Evolutionary conservation across 257 asterid genomes (phyloP).

Genomic region (Solanum clarkiae): DNA sequence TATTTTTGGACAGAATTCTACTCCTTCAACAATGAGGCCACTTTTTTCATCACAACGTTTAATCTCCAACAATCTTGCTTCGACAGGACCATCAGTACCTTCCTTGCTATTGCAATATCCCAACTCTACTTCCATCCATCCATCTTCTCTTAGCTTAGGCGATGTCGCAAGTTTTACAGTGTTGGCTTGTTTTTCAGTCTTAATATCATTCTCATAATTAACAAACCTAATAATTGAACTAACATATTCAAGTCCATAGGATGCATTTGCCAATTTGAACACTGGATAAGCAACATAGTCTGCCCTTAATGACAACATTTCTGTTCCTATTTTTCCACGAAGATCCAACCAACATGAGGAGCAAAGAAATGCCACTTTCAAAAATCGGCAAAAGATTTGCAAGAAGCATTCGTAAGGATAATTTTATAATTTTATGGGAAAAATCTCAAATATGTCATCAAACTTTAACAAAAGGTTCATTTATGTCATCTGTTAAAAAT

Average conservation of each 20-base stretch:
- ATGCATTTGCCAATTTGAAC: conserved; percentile 10
- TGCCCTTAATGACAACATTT: conserved; percentile 24
- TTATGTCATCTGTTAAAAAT: too few relatives aligned
- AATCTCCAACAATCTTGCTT: not conserved
- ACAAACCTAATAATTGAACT: conserved; percentile 20
- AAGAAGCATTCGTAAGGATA: not conserved
- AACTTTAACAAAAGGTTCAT: too few relatives aligned
- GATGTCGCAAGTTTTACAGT: not conserved
- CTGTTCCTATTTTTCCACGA: conserved; percentile 25
- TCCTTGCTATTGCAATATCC: conserved; percentile 3
- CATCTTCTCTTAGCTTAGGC: conserved; percentile 19
- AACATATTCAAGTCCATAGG: conserved; percentile 32
- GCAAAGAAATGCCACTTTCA: conserved; percentile 44
- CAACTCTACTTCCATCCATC: conserved; percentile 49
- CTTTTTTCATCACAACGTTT: not conserved
- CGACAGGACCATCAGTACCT: too few relatives aligned
- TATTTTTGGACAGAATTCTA: not conserved
- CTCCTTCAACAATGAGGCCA: not conserved
- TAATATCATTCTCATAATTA: not conserved
- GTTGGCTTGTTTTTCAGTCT: not conserved
- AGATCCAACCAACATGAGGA: conserved; percentile 40
- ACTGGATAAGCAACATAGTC: conserved; percentile 47
- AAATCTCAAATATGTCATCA: too few relatives aligned
- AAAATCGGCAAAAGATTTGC: conserved; percentile 24
- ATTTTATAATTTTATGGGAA: too few relatives aligned